phyloP scores from a whole-genome alignment of 345 rosid genomes.

The Acer saccharum region DNA sequence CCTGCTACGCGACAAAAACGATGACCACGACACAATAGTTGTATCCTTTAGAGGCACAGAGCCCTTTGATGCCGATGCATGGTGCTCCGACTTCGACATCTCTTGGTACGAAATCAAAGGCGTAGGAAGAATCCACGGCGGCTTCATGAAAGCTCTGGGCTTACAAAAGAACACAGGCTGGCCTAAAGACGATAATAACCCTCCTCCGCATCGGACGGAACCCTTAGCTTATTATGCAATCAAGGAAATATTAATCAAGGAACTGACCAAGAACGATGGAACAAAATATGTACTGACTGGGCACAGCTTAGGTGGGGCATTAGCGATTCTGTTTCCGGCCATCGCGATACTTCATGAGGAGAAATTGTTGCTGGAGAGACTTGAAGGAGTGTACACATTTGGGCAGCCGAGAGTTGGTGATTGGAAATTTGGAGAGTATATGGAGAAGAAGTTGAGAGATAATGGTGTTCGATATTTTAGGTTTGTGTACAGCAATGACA shows the following conservation, averaged over 20 bases:
- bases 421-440: slow-evolving; percentile 49
- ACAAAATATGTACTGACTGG: slow-evolving; percentile 57
- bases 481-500: slow-evolving; percentile 68
- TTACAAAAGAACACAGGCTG: slow-evolving; percentile 58
- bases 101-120: slow-evolving; percentile 70
- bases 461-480: slow-evolving; percentile 44
- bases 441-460: slow-evolving; percentile 49
- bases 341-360: slow-evolving; percentile 55
- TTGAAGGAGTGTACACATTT: slow-evolving; percentile 65
- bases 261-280: slow-evolving; percentile 31
- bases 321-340: slow-evolving; percentile 67
- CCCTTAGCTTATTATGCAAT: slow-evolving; percentile 64
- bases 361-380: slow-evolving; percentile 46
- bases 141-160: slow-evolving; percentile 83
- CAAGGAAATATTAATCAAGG: slow-evolving; percentile 43
- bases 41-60: slow-evolving; percentile 75
- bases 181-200: slow-evolving; percentile 39
- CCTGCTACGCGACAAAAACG: slow-evolving; percentile 41
- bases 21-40: slow-evolving; percentile 43
- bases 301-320: slow-evolving; percentile 79
- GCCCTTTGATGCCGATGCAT: slow-evolving; percentile 61
- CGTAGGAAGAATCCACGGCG: slow-evolving; percentile 71
- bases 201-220: background rate
- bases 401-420: slow-evolving; percentile 92
- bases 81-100: slow-evolving; percentile 73